Conservation (phyloP, 805 yeast species). For the Saccharomycopsis sp. region DNA sequence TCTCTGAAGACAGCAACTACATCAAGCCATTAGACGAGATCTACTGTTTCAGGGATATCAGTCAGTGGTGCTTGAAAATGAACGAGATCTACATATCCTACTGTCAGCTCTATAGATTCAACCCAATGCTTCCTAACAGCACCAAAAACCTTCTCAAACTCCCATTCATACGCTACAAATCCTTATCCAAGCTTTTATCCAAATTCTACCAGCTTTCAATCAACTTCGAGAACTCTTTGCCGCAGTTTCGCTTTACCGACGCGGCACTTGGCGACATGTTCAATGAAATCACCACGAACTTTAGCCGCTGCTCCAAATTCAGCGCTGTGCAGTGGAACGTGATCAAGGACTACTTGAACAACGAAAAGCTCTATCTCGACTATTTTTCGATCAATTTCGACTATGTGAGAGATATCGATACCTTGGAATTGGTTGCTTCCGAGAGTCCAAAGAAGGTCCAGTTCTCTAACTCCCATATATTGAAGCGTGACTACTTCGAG, state of each 20-base stretch:
- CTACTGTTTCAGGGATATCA: constrained; percentile 16
- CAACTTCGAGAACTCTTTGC: constrained; percentile 11
- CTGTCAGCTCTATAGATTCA: constrained; percentile 5
- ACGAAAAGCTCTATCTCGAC: constrained; percentile 17
- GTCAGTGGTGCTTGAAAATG: constrained; percentile 15
- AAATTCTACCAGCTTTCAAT: constrained; percentile 9
- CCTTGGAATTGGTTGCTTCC: constrained; percentile 1
- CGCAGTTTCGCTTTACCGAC: constrained; percentile 10
- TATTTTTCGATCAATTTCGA: constrained; percentile 15
- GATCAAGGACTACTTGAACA: constrained; percentile 16
- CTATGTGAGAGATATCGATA: constrained; percentile 7
- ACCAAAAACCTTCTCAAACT: constrained; percentile 8
- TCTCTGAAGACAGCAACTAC: neutral
- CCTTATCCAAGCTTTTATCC: constrained; percentile 8
- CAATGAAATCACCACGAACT: constrained; percentile 13
- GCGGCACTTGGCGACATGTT: constrained; percentile 6
- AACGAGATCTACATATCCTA: constrained; percentile 13
- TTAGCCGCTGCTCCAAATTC: constrained; percentile 7
- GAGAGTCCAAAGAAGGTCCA: neutral
- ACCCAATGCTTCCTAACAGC: neutral
- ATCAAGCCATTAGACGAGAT: constrained; percentile 13
- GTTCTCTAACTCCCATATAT: constrained; percentile 9
- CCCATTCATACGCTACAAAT: constrained; percentile 20
- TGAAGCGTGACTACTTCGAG: constrained; percentile 20
- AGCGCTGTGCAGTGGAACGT: constrained; percentile 16